phyloP scores from a whole-genome alignment of 257 asterid species.

The Salvia rosmarinus region DNA sequence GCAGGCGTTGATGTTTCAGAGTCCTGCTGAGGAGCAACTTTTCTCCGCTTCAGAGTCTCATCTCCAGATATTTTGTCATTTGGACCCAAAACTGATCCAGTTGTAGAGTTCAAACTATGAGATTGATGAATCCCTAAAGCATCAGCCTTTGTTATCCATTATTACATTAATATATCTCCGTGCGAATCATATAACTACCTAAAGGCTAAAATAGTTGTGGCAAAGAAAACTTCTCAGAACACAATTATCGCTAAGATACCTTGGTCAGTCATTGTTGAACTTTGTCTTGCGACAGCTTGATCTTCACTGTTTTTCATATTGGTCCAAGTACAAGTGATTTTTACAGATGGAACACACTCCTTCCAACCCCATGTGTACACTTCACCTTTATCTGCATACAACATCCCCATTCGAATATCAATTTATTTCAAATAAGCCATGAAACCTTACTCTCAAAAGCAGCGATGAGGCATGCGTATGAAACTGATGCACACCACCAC shows the following conservation, averaged over 20 bases:
- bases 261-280: slow-evolving; percentile 45
- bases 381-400: slow-evolving; percentile 54
- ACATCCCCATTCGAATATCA: slow-evolving; percentile 9
- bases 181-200: not conserved
- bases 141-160: slow-evolving; percentile 28
- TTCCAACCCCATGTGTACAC: slow-evolving; percentile 89
- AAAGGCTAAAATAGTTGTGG: not conserved
- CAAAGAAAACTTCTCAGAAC: not conserved
- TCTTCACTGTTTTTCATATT: slow-evolving; percentile 43
- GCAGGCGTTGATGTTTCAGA: slow-evolving; percentile 44
- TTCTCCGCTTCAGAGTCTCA: slow-evolving; percentile 61
- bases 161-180: not conserved
- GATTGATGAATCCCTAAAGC: slow-evolving; percentile 42
- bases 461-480: not conserved
- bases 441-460: not conserved
- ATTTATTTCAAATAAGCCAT: not conserved
- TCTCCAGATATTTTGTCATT: slow-evolving; percentile 53
- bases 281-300: slow-evolving; percentile 45
- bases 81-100: slow-evolving; percentile 39
- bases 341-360: slow-evolving; percentile 77
- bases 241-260: slow-evolving; percentile 43
- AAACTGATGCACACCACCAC: slow-evolving; percentile 3
- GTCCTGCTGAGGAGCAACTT: slow-evolving; percentile 52
- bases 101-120: slow-evolving; percentile 45
- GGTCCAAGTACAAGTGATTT: slow-evolving; percentile 43